These are phyloP conservation scores for Paspalum vaginatum DNA, from an alignment of 176 grass and related monocot species.

Conservation along the genomic window DNA sequence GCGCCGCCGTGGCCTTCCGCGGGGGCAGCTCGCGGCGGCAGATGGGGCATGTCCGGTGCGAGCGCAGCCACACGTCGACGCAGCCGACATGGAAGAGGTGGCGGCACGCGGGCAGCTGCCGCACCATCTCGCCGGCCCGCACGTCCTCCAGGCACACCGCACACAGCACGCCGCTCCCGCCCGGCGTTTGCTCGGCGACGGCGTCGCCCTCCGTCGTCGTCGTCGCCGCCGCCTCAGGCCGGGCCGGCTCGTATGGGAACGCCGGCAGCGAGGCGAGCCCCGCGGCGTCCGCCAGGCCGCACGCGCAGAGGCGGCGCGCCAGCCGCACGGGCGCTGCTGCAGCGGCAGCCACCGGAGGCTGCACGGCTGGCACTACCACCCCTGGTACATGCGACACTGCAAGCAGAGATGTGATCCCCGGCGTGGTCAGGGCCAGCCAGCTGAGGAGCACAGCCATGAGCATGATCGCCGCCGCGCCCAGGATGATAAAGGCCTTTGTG, in stretches of 20 bases:
- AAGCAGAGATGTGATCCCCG: background rate
- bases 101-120: constrained; percentile 30
- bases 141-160: constrained; percentile 43
- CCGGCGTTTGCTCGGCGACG: background rate
- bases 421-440: background rate
- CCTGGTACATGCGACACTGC: too few species aligned
- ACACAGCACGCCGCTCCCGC: constrained; percentile 24
- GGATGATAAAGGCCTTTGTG: background rate
- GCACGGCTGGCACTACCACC: background rate
- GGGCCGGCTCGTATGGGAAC: constrained; percentile 7
- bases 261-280: background rate
- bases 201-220: too few species aligned
- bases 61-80: constrained; percentile 33
- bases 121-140: constrained; percentile 29
- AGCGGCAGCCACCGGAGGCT: background rate
- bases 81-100: constrained; percentile 31
- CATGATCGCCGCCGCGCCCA: background rate
- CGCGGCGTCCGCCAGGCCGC: constrained; percentile 11
- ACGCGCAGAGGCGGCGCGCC: constrained; percentile 13
- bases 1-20: background rate
- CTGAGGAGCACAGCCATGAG: background rate
- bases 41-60: constrained; percentile 30
- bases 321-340: background rate
- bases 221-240: background rate
- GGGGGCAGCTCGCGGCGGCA: constrained; percentile 38